Evolutionary conservation across 345 rosid species (phyloP).

Genomic region (Boechera divaricarpa): DNA sequence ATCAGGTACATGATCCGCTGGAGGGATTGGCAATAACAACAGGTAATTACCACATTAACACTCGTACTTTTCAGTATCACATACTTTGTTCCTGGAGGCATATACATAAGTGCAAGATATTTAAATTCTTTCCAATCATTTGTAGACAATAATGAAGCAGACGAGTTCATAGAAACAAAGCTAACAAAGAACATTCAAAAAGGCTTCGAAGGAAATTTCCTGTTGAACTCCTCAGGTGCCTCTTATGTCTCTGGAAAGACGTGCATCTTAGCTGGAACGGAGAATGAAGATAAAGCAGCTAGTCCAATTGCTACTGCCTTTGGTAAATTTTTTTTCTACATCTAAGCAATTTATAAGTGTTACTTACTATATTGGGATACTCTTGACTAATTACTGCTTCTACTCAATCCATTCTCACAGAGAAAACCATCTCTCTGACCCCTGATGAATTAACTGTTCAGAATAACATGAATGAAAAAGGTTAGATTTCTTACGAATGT

Average conservation of each 20-base stretch:
- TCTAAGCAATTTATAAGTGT: neutral
- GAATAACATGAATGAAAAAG: neutral
- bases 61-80: neutral
- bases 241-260: neutral
- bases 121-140: constrained; percentile 5
- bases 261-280: constrained; percentile 1
- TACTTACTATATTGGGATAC: neutral
- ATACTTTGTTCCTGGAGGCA: neutral
- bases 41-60: constrained; percentile 20
- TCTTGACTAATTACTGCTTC: constrained; percentile 6
- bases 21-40: constrained; percentile 13
- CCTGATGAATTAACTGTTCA: neutral
- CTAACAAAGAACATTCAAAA: neutral
- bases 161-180: constrained; percentile 13
- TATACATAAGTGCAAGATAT: neutral
- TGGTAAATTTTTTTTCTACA: constrained; percentile 10
- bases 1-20: neutral
- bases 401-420: constrained; percentile 24
- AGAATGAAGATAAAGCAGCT: constrained; percentile 7
- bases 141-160: constrained; percentile 13
- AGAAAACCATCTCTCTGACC: constrained; percentile 8
- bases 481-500: constrained; percentile 10
- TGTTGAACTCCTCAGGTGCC: constrained; percentile 10
- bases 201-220: constrained; percentile 7
- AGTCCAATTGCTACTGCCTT: constrained; percentile 9